Evolutionary conservation across 1,284 basidiomycete genomes (phyloP), one percentile per base, ranked within the genome.

Genomic region (Pseudozyma sp.): DNA sequence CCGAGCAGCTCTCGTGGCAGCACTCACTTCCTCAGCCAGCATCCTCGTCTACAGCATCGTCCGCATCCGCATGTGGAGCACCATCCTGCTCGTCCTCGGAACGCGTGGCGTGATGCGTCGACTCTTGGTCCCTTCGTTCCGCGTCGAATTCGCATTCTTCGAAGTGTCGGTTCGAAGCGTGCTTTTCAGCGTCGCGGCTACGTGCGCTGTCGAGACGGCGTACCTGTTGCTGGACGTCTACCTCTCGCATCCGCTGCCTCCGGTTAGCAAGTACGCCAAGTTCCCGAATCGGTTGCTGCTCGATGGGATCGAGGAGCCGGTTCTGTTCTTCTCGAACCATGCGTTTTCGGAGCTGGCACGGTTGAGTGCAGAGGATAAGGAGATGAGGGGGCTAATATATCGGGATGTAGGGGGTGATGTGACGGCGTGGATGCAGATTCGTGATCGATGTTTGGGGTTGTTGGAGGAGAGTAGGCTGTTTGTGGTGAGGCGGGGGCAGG

Each of bases 201-300:
- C 71, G 1, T 73, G 61, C 34, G 63, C 60, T 4, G 54, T 64
- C 3, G 67, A 80, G 33, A 75, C 69, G 3, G 73, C 73, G 8
- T 65, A 71, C n/a, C 24, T 68, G 56, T 61, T 80, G 4, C 55
- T 80, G 33, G 76, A 80, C 49, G 69, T 78, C 39, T 80, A 80
- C 46, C 75, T 78, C 51, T 54, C 77, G n/a, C 78, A 80, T 30
- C 71, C 76, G 3, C 58, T 80, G 4, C 31, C 54, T 14, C 35
- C 67, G 3, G 51, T 77, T 29, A 60, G 71, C 55, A 65, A 56
- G 43, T 61, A 33, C 17, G 54, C 61, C 5, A 68, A 64, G 48
- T 65, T 73, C 29, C 68, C 74, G 6, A 77, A 64, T 34, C 55
- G 62, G 9, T 39, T 74, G n/a, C 54, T 80, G 8, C 30, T 77